phyloP scores from a whole-genome alignment of 225 moss, liverwort and hornwort genomes.

The Neckera pumila region DNA sequence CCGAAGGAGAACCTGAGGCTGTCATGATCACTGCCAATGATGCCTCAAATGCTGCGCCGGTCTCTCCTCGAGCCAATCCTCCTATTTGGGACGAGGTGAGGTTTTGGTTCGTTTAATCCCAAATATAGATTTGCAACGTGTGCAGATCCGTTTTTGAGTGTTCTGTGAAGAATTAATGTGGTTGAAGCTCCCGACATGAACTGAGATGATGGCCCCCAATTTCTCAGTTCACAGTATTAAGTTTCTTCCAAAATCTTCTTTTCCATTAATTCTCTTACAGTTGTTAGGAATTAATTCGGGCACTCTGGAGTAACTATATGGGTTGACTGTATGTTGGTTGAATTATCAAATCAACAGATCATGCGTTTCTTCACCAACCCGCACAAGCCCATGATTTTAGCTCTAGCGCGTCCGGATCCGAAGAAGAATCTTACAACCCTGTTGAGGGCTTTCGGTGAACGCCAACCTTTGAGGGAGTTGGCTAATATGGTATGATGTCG shows the following conservation, averaged over 20 bases:
- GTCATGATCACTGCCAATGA: slow-evolving; percentile 21
- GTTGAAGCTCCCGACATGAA: neutral
- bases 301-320: neutral
- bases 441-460: slow-evolving; percentile 64
- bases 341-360: slow-evolving; percentile 21
- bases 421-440: slow-evolving; percentile 75
- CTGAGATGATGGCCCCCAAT: neutral
- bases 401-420: slow-evolving; percentile 65
- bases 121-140: neutral
- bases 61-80: slow-evolving; percentile 46
- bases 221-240: neutral
- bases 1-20: slow-evolving; percentile 41
- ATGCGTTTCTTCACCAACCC: slow-evolving; percentile 68
- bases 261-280: neutral
- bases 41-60: slow-evolving; percentile 25
- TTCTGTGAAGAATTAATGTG: neutral
- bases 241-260: neutral
- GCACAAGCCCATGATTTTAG: slow-evolving; percentile 81
- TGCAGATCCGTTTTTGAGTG: neutral
- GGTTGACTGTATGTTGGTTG: neutral
- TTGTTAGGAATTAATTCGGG: neutral
- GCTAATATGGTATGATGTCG: slow-evolving; percentile 48
- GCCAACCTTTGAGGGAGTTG: slow-evolving; percentile 47
- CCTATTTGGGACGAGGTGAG: slow-evolving; percentile 58
- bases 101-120: neutral